Percentiles rank a stretch among this genome's conserved stretches.
Evolutionary conservation across 1,139 yeast species (phyloP).

Genomic region (Hyphopichia burtonii): DNA sequence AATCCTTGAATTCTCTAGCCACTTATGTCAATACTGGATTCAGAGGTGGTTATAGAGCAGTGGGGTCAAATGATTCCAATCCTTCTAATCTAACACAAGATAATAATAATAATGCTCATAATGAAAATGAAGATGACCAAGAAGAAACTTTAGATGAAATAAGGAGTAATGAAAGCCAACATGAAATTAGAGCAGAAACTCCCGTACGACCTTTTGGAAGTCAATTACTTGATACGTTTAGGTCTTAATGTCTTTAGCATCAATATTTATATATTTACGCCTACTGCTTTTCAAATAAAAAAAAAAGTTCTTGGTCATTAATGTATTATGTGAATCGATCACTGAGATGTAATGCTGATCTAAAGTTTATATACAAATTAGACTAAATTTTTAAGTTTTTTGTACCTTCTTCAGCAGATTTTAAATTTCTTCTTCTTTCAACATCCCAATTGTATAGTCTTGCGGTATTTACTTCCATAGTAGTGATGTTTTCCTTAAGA

Average conservation of each 20-base stretch:
- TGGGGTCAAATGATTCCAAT: neutral
- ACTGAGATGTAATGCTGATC: neutral
- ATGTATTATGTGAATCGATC: neutral
- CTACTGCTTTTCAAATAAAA: no score
- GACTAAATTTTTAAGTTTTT: slow-evolving; percentile 29
- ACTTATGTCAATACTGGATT: slow-evolving; percentile 3
- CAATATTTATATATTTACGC: no score
- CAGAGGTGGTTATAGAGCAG: slow-evolving; percentile 6
- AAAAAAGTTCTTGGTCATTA: neutral
- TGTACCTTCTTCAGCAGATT: slow-evolving; percentile 38
- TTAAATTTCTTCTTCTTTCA: slow-evolving; percentile 62
- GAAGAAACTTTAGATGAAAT: slow-evolving; percentile 28
- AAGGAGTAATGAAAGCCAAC: slow-evolving; percentile 18
- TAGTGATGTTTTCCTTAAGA: slow-evolving; percentile 87
- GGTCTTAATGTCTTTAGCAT: slow-evolving; percentile 30
- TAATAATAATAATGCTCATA: neutral
- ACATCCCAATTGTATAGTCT: slow-evolving; percentile 96
- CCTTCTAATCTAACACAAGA: slow-evolving; percentile 9
- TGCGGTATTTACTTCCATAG: slow-evolving; percentile 97
- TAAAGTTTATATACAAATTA: neutral
- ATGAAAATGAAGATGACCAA: slow-evolving; percentile 16
- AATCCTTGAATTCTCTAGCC: slow-evolving; percentile 1
- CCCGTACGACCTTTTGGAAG: slow-evolving; percentile 60
- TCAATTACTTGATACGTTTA: slow-evolving; percentile 58
- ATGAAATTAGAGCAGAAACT: slow-evolving; percentile 46